Percentiles rank a stretch among this genome's conserved stretches.
phyloP scores from a whole-genome alignment of 352 stramenopile genomes.

The Phytophthora pisi region DNA sequence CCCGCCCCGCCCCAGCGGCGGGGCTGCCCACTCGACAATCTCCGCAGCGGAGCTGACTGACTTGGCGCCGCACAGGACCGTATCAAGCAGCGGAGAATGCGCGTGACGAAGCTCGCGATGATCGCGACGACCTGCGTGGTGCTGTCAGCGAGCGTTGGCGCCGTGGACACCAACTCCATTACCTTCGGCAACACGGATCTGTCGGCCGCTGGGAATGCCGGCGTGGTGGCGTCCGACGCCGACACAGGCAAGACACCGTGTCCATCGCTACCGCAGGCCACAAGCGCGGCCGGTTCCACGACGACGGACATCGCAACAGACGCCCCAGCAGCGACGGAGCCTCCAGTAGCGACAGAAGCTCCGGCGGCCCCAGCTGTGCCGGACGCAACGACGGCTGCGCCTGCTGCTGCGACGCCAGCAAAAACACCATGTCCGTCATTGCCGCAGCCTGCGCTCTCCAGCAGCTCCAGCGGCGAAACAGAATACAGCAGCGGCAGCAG shows the following conservation, averaged over 20 bases:
- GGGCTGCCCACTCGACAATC: constrained; percentile 15
- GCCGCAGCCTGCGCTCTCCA: constrained; percentile 28
- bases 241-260: constrained; percentile 31
- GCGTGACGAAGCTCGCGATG: constrained; percentile 26
- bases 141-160: constrained; percentile 16
- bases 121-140: constrained; percentile 21
- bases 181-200: constrained; percentile 32
- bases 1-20: background rate
- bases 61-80: constrained; percentile 10
- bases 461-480: constrained; percentile 22
- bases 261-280: constrained; percentile 31
- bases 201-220: constrained; percentile 23
- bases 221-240: constrained; percentile 27
- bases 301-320: background rate
- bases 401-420: constrained; percentile 2
- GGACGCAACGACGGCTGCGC: background rate
- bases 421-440: constrained; percentile 43
- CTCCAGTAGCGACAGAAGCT: constrained; percentile 7
- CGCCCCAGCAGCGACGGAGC: background rate
- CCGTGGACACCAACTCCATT: constrained; percentile 27
- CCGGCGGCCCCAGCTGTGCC: constrained; percentile 9
- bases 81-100: constrained; percentile 21
- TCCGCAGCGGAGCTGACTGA: constrained; percentile 11
- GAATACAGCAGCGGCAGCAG: constrained; percentile 7
- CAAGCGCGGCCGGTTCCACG: constrained; percentile 2